These are phyloP conservation scores for Gentiana dahurica DNA, from an alignment of 257 asterid genomes.

Conservation along the genomic window DNA sequence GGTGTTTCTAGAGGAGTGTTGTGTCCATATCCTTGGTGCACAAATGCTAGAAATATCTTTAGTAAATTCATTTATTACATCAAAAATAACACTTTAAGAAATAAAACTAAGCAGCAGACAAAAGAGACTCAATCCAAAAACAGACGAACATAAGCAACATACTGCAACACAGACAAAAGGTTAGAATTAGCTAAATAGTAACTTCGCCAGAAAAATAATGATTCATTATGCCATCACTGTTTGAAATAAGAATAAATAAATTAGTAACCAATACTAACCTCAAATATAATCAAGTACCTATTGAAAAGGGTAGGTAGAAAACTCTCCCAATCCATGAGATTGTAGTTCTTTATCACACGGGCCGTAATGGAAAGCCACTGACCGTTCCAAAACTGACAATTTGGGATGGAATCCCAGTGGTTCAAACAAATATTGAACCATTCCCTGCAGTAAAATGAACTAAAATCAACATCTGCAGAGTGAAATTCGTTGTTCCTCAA, in stretches of 20 bases:
- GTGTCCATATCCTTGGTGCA: no score
- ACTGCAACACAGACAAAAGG: no score
- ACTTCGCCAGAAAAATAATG: no score
- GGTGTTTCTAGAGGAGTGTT: no score
- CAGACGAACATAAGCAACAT: no score
- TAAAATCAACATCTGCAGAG: constrained; percentile 15
- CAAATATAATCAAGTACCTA: constrained; percentile 82
- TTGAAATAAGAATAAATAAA: not conserved
- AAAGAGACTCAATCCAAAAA: no score
- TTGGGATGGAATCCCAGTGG: constrained; percentile 84
- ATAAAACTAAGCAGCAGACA: no score
- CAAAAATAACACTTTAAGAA: no score
- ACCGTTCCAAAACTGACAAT: constrained; percentile 92
- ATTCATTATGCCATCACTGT: no score
- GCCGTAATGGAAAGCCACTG: constrained; percentile 97
- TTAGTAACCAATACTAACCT: constrained; percentile 36
- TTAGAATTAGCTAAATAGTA: no score
- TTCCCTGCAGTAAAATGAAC: constrained; percentile 43
- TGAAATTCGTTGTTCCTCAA: constrained; percentile 12
- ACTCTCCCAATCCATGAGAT: constrained; percentile 62
- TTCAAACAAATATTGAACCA: constrained; percentile 54
- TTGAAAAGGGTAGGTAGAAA: constrained; percentile 67
- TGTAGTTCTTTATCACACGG: constrained; percentile 79
- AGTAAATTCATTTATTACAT: no score
- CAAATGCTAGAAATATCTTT: no score